Conservation (phyloP, 1,284 basidiomycete species). For the Sporisorium scitamineum region DNA sequence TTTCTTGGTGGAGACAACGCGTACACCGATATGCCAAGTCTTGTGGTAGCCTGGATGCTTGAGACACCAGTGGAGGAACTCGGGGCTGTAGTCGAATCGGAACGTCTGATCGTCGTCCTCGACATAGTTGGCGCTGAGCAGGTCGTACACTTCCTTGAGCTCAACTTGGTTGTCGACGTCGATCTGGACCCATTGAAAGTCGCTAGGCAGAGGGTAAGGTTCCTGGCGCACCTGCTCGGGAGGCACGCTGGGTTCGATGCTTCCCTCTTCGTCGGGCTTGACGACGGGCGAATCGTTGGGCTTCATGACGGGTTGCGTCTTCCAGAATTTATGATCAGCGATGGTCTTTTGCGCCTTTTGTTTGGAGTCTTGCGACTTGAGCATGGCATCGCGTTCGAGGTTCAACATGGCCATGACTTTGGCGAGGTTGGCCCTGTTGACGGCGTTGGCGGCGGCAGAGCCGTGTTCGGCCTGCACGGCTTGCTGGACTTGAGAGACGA, state of each 20-base stretch:
- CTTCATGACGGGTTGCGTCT: conserved; percentile 83
- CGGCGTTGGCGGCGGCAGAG: conserved; percentile 45
- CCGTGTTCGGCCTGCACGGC: conserved; percentile 54
- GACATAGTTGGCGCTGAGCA: conserved; percentile 93
- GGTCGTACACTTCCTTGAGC: conserved; percentile 91
- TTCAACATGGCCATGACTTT: conserved; percentile 62
- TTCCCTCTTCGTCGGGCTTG: conserved; percentile 76
- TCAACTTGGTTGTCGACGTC: conserved; percentile 81
- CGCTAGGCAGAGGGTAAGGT: conserved; percentile 86
- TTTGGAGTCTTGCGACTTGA: conserved; percentile 58
- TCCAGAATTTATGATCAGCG: conserved; percentile 69
- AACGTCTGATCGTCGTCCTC: conserved; percentile 96
- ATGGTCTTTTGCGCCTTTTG: conserved; percentile 54
- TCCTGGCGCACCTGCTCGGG: conserved; percentile 85
- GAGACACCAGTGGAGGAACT: conserved; percentile 95
- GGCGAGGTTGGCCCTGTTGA: conserved; percentile 53
- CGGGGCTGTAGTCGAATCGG: conserved; percentile 94
- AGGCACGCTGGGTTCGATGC: conserved; percentile 85
- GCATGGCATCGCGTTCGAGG: conserved; percentile 53
- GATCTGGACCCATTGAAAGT: conserved; percentile 90
- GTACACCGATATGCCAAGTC: conserved; percentile 96
- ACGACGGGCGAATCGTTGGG: conserved; percentile 71
- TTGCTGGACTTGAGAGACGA: conserved; percentile 48
- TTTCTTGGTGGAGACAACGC: conserved; percentile 83
- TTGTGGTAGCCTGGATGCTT: conserved; percentile 91